Base-by-base conservation (phyloP, 164 flowering plant genomes). In the Sextonia rubra region DNA sequence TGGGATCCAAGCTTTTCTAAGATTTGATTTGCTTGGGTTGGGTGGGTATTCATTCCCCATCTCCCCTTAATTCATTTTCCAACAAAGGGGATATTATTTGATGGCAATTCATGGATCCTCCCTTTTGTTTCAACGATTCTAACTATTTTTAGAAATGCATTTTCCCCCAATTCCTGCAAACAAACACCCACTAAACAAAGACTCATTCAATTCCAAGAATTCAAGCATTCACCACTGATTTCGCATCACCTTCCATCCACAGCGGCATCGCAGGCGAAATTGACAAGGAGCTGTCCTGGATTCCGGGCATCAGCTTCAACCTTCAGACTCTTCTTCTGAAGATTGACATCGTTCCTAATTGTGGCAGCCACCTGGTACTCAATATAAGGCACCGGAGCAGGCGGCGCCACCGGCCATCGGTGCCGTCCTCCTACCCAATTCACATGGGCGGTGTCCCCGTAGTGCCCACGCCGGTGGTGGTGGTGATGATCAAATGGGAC, bases 301-400 rank as follows among this genome's bases (percentile, higher is more conserved):
- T 90, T 82, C 68, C 83, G 89, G 80, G 83, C 91, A 70, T 95
- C 99, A 1, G 87, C 79, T 75, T 86, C 99, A 37, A 95, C 69
- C 77, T 82, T 82, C 75, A 95, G 71, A 70, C 87, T 91, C 76
- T 95, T 98, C 85, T 93, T 95, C 91, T 90, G 91, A 32, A 95
- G 63, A 84, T 93, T 93, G 29, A 93, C 95, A 79, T 93, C 97
- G 70, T 93, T 95, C 32, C 92, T 76, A 18, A 95, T 93, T 1
- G 97, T 93, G 12, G 90, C 89, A 2, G 98, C 98, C 77, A 89
- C 91, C 89, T 93, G 97, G 74, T 95, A 95, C 84, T 95, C 99
- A 47, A 93, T 90, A 69, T 83, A 90, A 0, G 92, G 89, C 0
- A 87, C 55, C 18, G 83, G 85, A 2, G 85, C 72, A n/a, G 82